Conservation (phyloP, 2,329 filamentous ascomycete genomes). For the Colletotrichum shisoi region DNA sequence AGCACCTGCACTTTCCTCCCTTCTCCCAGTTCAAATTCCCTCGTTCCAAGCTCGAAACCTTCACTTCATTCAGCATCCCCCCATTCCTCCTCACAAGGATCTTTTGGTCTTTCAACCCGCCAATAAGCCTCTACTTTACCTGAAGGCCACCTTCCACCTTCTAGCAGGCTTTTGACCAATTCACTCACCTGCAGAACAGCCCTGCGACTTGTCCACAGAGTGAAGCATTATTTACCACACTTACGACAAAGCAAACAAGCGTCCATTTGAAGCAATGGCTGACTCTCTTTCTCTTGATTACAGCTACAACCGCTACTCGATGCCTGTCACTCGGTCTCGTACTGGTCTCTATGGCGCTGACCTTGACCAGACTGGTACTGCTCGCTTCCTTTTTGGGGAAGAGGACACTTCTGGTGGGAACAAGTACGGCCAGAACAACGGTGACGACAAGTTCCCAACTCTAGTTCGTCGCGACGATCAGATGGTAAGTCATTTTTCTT, state of each 20-base stretch:
- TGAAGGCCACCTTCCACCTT: constrained; percentile 5
- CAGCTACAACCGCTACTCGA: constrained; percentile 89
- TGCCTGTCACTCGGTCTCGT: constrained; percentile 81
- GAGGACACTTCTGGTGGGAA: constrained; percentile 74
- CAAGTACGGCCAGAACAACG: constrained; percentile 73
- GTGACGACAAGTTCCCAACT: constrained; percentile 87
- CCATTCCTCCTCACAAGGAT: too few relatives aligned
- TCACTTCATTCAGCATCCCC: too few relatives aligned
- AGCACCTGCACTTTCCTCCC: not conserved
- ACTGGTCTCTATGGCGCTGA: constrained; percentile 72
- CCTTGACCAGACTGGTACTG: constrained; percentile 83
- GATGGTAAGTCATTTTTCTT: constrained; percentile 56
- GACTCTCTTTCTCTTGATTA: constrained; percentile 40
- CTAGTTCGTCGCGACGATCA: constrained; percentile 72
- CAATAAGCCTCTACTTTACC: not conserved
- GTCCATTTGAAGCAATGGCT: constrained; percentile 26
- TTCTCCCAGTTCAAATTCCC: not conserved
- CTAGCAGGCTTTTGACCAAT: not conserved
- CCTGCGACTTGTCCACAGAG: constrained; percentile 29
- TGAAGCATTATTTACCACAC: not conserved
- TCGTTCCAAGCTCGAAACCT: constrained; percentile 14
- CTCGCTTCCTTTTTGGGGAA: constrained; percentile 85
- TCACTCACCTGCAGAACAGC: constrained; percentile 1
- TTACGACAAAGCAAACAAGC: constrained; percentile 4
- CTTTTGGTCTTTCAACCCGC: not conserved